Evolutionary conservation across 345 rosid species (phyloP).

Genomic region (Acer campestre): DNA sequence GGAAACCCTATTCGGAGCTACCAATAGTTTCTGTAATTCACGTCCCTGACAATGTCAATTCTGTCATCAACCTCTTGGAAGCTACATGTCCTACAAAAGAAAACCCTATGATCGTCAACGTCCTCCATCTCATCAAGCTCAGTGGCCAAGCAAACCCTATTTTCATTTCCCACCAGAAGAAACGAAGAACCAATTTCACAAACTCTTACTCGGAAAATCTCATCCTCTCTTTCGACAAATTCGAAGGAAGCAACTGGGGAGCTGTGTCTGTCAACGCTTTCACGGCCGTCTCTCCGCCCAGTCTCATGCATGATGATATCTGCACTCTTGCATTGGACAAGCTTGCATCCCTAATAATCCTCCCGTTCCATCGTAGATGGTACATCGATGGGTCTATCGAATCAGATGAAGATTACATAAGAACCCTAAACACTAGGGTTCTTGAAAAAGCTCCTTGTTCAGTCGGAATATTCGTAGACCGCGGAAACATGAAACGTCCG

Average conservation of each 20-base stretch:
- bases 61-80: conserved; percentile 40
- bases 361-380: conserved; percentile 64
- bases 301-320: conserved; percentile 61
- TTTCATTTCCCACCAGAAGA: conserved; percentile 50
- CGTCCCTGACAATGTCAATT: conserved; percentile 40
- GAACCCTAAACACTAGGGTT: conserved; percentile 45
- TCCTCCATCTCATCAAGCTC: conserved; percentile 57
- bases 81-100: conserved; percentile 34
- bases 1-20: conserved; percentile 37
- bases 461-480: conserved; percentile 48
- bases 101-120: conserved; percentile 40
- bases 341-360: conserved; percentile 44
- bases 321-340: conserved; percentile 58
- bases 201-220: conserved; percentile 41
- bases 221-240: conserved; percentile 31
- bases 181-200: conserved; percentile 10
- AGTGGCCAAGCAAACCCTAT: conserved; percentile 50
- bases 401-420: conserved; percentile 31
- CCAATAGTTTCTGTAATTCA: conserved; percentile 57
- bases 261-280: conserved; percentile 18
- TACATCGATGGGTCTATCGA: conserved; percentile 30
- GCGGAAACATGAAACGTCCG: conserved; percentile 19
- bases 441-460: conserved; percentile 63
- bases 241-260: conserved; percentile 6
- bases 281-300: conserved; percentile 36